Evolutionary conservation across 2,329 filamentous ascomycete species (phyloP), one percentile per base, ranked within the genome.

Genomic region (Coniochaeta pulveracea): DNA sequence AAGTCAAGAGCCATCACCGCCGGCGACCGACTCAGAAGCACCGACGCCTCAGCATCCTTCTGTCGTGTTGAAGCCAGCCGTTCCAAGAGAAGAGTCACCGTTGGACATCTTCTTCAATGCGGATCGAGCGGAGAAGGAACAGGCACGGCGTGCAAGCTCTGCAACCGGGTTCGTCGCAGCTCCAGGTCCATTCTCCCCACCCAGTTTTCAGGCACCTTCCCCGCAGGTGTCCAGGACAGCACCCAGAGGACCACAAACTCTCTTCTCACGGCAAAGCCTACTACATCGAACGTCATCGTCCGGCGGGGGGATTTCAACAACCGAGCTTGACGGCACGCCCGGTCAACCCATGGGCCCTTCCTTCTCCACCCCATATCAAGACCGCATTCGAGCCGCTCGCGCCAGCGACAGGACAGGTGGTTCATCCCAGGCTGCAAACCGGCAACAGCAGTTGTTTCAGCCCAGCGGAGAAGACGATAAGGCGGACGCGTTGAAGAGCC

Each of bases 41-140:
- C 57, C 60, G 3, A 65, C 64, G 5, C 56, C 63, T 19, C 45
- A 58, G 48, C 44, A 63, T 45, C 45, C 54, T 49, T 42, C 57
- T 45, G 38, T 54, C 48, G 43, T 47, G 37, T 43, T 46, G 34
- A 37, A 44, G 34, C 36, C 51, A 34, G 39, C 41, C 10, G 21
- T 34, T 8, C 42, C 47, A 42, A 52, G 65, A 36, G 60, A 76
- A 38, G 73, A 84, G 40, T 93, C 86, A 9, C 86, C 88, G 1
- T 65, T 96, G 4, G 88, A 96, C 47, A 71, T 93, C 41, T 80
- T 96, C 51, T 96, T 96, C 63, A 80, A 80, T 40, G 86, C 85
- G 21, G 83, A 94, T 45, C 74, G 82, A 32, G 80, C 83, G 39
- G 83, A 91, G 54, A 81, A 76, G 49, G 76, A 77, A 34, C 66